Base-by-base conservation (phyloP, 306 rosid genomes). In the Sindora glabra region DNA sequence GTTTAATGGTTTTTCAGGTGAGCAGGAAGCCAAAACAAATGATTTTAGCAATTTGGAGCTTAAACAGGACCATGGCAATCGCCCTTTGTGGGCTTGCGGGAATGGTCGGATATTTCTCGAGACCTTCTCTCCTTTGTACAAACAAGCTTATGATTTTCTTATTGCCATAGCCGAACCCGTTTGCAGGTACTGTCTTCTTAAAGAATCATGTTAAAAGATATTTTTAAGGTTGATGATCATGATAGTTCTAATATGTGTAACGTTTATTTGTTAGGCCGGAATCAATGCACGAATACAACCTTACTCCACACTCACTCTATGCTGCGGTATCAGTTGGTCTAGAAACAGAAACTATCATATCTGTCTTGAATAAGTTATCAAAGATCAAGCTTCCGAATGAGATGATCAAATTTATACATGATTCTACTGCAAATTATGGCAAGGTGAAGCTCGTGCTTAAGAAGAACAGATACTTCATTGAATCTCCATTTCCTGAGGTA, bases 251-350 rank as follows among this genome's bases (percentile, higher is more conserved):
- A 27, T 15, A 37, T 51, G 8, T 56, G 17, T 55, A 24, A 6
- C 48, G 17, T 50, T 50, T 38, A 17, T 79, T 71, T 73, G 26
- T 13, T 73, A 92, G 98, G 90, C 96, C 96, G 0, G 98, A 92
- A 68, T 88, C 95, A 0, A 88, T 92, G 98, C 98, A 88, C 32
- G 98, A 92, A 29, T 88, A 92, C 71, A 92, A 88, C 63, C 86
- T 92, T 68, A 91, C 98, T 38, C 98, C 96, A 0, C 96, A 92
- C 57, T 92, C 96, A 0, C 64, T 92, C 67, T 88, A 91, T 72
- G 96, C 98, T 2, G 98, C 98, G 6, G 98, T 88, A 47, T 92
- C 98, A 0, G 98, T 88, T 65, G 96, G 98, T 65, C 72, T 88
- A 6, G 96, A 86, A 50, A 92, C 98, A 0, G 95, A 91, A 75